Evolutionary conservation across 129 eudicot genomes (phyloP).

Genomic region (Chrysanthemum lavandulifolium): DNA sequence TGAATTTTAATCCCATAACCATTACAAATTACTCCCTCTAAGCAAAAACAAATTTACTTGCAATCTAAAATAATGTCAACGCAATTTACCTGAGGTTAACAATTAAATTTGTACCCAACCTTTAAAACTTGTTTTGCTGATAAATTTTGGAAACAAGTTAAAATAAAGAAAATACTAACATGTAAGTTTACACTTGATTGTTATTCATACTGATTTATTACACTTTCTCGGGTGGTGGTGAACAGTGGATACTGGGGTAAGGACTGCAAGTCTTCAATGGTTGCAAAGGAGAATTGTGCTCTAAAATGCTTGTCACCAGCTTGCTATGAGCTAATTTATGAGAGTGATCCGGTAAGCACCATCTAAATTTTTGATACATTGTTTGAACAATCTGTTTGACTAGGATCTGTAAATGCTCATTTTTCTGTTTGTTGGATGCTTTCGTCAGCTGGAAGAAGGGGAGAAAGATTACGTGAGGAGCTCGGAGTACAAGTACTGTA

Average conservation of each 20-base stretch:
- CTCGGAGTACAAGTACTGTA: slow-evolving; percentile 90
- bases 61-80: too few species aligned
- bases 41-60: too few species aligned
- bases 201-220: slow-evolving; percentile 3
- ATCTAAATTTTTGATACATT: background rate
- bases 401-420: background rate
- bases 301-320: slow-evolving; percentile 74
- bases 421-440: slow-evolving; percentile 3
- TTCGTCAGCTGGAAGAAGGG: slow-evolving; percentile 85
- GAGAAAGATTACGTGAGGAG: slow-evolving; percentile 79
- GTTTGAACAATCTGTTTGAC: background rate
- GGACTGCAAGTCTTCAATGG: slow-evolving; percentile 69
- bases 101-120: too few species aligned
- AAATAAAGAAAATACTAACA: background rate
- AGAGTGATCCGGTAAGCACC: slow-evolving; percentile 85
- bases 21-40: too few species aligned
- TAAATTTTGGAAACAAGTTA: background rate
- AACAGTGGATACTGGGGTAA: slow-evolving; percentile 90
- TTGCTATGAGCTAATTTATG: slow-evolving; percentile 85
- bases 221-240: slow-evolving; percentile 11
- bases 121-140: too few species aligned
- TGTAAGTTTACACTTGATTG: background rate
- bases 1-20: too few species aligned
- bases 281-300: slow-evolving; percentile 91
- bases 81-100: too few species aligned